phyloP scores from a whole-genome alignment of 805 yeast species.

The Wickerhamomyces xylosicus region DNA sequence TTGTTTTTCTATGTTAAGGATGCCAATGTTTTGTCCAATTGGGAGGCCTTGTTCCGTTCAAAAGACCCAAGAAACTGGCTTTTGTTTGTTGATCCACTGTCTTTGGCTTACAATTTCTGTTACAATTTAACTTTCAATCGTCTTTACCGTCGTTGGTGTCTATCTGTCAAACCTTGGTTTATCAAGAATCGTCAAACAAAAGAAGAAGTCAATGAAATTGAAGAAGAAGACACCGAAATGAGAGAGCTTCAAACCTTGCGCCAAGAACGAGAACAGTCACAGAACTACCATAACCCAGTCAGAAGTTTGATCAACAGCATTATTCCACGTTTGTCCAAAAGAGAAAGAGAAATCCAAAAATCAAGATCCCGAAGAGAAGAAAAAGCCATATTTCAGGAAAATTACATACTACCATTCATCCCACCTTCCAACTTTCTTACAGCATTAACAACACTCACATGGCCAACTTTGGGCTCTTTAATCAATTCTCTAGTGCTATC shows the following conservation, averaged over 20 bases:
- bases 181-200: slow-evolving; percentile 21
- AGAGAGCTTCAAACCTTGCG: slow-evolving; percentile 2
- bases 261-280: background rate
- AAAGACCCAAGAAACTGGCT: slow-evolving; percentile 9
- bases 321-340: background rate
- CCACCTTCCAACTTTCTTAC: slow-evolving; percentile 9
- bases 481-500: slow-evolving; percentile 16
- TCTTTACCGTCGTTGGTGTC: slow-evolving; percentile 25
- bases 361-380: slow-evolving; percentile 17
- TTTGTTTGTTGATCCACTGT: slow-evolving; percentile 6
- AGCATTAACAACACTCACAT: slow-evolving; percentile 8
- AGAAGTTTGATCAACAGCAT: slow-evolving; percentile 2
- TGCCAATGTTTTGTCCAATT: background rate
- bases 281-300: slow-evolving; percentile 3
- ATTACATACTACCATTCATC: slow-evolving; percentile 20
- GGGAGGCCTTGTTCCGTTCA: background rate
- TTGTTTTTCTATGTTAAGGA: background rate
- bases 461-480: slow-evolving; percentile 23
- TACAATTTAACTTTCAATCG: slow-evolving; percentile 21
- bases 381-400: slow-evolving; percentile 16
- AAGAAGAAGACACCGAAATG: slow-evolving; percentile 19
- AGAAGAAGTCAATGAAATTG: slow-evolving; percentile 23
- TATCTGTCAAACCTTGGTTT: slow-evolving; percentile 23
- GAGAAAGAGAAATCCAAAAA: slow-evolving; percentile 7
- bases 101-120: slow-evolving; percentile 9